These are phyloP conservation scores for Ilex aquifolium DNA, from an alignment of 257 asterid genomes.

Conservation along the genomic window DNA sequence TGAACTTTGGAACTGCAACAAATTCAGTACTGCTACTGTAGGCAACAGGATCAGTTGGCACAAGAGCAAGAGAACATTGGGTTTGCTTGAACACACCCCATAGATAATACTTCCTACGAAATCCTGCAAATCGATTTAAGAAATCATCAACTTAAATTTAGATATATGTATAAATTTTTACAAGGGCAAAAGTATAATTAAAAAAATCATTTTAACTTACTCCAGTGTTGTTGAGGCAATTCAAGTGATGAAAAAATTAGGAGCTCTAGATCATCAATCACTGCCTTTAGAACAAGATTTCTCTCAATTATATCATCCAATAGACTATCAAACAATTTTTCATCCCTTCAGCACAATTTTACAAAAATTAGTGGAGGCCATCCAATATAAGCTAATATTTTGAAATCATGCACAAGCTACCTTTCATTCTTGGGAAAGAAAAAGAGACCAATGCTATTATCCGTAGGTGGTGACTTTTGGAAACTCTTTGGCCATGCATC, in stretches of 20 bases:
- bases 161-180: background rate
- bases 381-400: background rate
- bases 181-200: too few species aligned
- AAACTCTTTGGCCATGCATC: background rate
- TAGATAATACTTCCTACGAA: background rate
- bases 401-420: background rate
- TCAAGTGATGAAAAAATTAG: background rate
- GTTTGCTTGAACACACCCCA: background rate
- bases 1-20: too few species aligned
- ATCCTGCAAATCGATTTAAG: background rate
- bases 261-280: background rate
- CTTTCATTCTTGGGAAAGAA: background rate
- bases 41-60: too few species aligned
- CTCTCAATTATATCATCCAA: background rate
- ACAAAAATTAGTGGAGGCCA: background rate
- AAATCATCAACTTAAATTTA: background rate
- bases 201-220: background rate
- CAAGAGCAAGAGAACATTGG: background rate
- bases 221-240: background rate
- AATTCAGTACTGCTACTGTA: too few species aligned
- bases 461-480: background rate
- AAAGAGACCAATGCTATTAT: background rate
- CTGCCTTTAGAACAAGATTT: background rate
- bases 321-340: background rate
- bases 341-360: background rate